These are phyloP conservation scores for Lanmaoa rubissima DNA, from an alignment of 768 basidiomycete genomes.

Conservation along the genomic window DNA sequence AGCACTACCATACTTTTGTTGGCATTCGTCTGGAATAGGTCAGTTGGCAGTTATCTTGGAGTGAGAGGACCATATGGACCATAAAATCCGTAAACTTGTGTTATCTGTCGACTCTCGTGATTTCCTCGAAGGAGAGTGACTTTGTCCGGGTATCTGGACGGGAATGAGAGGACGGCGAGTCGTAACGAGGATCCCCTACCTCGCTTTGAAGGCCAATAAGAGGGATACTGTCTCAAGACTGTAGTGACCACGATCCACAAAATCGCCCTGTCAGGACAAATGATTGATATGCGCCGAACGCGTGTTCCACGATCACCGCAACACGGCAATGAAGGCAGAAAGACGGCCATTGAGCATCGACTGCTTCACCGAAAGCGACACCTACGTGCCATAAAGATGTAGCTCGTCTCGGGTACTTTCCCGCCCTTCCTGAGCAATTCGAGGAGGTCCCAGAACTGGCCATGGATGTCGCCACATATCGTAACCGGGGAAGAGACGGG, in stretches of 20 bases:
- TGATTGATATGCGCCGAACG: neutral
- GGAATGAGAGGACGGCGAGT: slow-evolving; percentile 5
- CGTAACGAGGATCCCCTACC: slow-evolving; percentile 41
- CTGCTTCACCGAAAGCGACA: slow-evolving; percentile 30
- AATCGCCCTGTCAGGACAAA: slow-evolving; percentile 69
- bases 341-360: slow-evolving; percentile 27
- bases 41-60: neutral
- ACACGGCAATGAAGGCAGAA: neutral
- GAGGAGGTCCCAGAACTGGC: slow-evolving; percentile 95
- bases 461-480: slow-evolving; percentile 94
- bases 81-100: slow-evolving; percentile 98
- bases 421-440: slow-evolving; percentile 88
- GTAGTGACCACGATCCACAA: slow-evolving; percentile 96
- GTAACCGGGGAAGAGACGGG: slow-evolving; percentile 95
- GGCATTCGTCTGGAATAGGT: slow-evolving; percentile 76
- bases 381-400: slow-evolving; percentile 93
- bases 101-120: slow-evolving; percentile 96
- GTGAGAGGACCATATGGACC: slow-evolving; percentile 44
- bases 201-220: slow-evolving; percentile 84
- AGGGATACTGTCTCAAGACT: slow-evolving; percentile 93
- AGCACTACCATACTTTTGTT: slow-evolving; percentile 95
- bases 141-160: slow-evolving; percentile 80
- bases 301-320: neutral
- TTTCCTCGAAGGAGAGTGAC: slow-evolving; percentile 92
- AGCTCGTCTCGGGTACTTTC: slow-evolving; percentile 82